Conservation (phyloP, 768 basidiomycete genomes). For the Suillus paluster region DNA sequence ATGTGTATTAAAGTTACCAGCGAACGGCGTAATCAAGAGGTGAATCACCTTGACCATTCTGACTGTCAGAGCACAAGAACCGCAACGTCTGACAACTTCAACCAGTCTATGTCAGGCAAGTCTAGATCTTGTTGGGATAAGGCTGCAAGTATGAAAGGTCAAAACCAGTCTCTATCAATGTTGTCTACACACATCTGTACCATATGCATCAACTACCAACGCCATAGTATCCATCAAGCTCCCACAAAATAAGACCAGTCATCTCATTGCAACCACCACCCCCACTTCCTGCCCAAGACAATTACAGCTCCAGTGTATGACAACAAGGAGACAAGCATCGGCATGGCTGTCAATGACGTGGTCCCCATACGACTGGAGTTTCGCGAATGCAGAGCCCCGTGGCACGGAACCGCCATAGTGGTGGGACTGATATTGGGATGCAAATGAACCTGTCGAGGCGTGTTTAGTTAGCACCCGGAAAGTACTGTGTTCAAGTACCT, state of each 20-base stretch:
- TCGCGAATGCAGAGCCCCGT: conserved; percentile 5
- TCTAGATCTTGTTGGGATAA: too few relatives aligned
- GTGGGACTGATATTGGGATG: conserved; percentile 13
- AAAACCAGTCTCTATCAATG: too few relatives aligned
- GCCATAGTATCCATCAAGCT: not conserved
- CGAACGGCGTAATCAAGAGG: too few relatives aligned
- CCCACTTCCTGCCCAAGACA: not conserved
- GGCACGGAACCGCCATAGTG: conserved; percentile 8
- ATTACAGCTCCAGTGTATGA: not conserved
- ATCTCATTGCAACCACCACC: not conserved
- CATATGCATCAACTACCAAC: not conserved
- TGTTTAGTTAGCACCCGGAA: not conserved
- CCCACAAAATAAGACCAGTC: not conserved
- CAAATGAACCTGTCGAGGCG: conserved; percentile 2
- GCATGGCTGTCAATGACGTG: not conserved
- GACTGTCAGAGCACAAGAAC: too few relatives aligned
- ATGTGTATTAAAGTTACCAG: too few relatives aligned
- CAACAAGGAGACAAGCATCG: not conserved
- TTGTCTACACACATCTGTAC: too few relatives aligned
- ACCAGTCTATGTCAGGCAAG: too few relatives aligned
- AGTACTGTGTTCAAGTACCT: not conserved
- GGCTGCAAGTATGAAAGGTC: too few relatives aligned
- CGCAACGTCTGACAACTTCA: too few relatives aligned
- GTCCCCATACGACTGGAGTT: conserved; percentile 15
- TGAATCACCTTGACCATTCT: too few relatives aligned